Evolutionary conservation across 305 asterid genomes (phyloP), one percentile per base, ranked within the genome.

Genomic region (Rubia tinctorum): DNA sequence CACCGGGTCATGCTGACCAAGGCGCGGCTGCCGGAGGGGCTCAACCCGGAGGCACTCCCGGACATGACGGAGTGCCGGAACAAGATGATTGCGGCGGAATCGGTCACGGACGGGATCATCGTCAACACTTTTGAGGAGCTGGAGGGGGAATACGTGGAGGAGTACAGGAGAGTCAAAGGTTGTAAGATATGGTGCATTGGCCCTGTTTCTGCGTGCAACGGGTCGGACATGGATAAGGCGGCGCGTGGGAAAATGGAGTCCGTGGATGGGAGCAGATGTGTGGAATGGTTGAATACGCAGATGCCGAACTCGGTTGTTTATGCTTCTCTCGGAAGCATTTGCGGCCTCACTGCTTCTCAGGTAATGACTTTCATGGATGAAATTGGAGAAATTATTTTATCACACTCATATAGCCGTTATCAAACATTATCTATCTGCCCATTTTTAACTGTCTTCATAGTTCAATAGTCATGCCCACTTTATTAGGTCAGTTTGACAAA

Each of bases 111-210:
- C 73, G 91, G 94, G 22, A 64, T 71, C 15, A 66, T 86, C 27
- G 87, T 79, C 18, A 88, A 88, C 49, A 83, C 87, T 1, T 83
- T 88, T 64, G 80, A 82, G 71, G 87, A 83, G 13, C 45, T 88
- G 74, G 94, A 88, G 59, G 49, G 75, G 2, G 83, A 78, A 12
- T 88, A 85, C 64, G 66, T 86, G 13, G 27, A 83, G 69, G 79
- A 74, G 42, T 85, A 77, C 40, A 76, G n/a, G 51, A 79, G 71
- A 64, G 75, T 78, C 22, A 84, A 68, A 67, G 82, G 80, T 51
- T 72, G 78, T 20, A 86, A 78, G n/a, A 79, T 85, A 12, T 88
- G 91, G 89, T 82, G 88, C 67, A 56, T 88, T 17, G 93, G 91
- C 11, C 91, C 93, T 5, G 87, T 88, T 76, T 84, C 89, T 1